Evolutionary conservation across 2,329 filamentous ascomycete species (phyloP).

Genomic region (Talaromyces sp.): DNA sequence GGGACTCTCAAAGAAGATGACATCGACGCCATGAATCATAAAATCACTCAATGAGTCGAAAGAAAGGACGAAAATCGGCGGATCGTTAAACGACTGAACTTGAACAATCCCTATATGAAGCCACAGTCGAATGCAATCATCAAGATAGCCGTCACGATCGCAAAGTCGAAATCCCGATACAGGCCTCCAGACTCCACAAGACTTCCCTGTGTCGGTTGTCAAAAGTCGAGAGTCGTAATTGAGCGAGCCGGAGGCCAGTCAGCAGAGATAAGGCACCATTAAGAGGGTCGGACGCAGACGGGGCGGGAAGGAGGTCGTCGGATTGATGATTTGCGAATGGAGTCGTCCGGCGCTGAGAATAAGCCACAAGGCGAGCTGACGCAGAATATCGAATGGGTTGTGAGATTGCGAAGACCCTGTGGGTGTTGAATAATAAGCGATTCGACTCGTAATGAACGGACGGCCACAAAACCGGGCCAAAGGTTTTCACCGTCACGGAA

Average conservation of each 20-base stretch:
- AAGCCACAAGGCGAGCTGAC: background rate
- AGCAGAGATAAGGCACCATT: constrained; percentile 6
- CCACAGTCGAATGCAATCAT: background rate
- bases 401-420: background rate
- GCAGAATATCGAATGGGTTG: background rate
- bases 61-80: background rate
- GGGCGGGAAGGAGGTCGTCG: background rate
- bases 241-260: constrained; percentile 19
- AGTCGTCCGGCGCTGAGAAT: background rate
- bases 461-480: constrained; percentile 35
- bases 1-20: constrained; percentile 6
- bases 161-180: background rate
- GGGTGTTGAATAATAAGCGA: constrained; percentile 1
- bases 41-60: background rate
- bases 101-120: background rate
- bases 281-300: constrained; percentile 1
- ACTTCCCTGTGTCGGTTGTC: constrained; percentile 8
- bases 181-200: constrained; percentile 18
- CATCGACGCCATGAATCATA: constrained; percentile 12
- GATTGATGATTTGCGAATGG: background rate
- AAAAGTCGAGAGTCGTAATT: constrained; percentile 16
- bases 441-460: constrained; percentile 35
- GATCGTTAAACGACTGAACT: background rate
- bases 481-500: constrained; percentile 7
- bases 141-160: background rate